These are phyloP conservation scores for Martensiomyces pterosporus DNA, from an alignment of 192 early-diverging fungal genomes.

Conservation along the genomic window DNA sequence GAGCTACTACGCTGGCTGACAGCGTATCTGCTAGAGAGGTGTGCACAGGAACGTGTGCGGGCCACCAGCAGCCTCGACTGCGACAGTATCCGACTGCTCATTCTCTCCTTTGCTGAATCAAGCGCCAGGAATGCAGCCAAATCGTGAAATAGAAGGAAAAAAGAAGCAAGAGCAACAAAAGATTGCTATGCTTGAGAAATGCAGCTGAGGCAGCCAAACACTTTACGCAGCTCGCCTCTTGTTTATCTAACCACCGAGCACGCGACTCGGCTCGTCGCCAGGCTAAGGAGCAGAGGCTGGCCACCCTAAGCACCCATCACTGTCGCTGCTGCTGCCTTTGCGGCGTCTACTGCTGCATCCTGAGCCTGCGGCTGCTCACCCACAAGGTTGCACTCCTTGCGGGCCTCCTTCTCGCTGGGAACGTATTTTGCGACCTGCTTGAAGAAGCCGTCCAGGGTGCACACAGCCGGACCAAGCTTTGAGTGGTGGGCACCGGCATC, in stretches of 20 bases:
- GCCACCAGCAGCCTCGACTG: not conserved
- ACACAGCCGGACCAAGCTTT: constrained; percentile 25
- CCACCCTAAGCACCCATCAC: too few species aligned
- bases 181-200: not conserved
- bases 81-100: constrained; percentile 3
- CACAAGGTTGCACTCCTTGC: constrained; percentile 4
- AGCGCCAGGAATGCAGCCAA: not conserved
- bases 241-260: not conserved
- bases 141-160: not conserved
- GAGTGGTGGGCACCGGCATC: constrained; percentile 47
- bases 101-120: too few species aligned
- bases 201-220: too few species aligned
- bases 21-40: not conserved
- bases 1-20: not conserved
- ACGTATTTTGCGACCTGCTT: constrained; percentile 42
- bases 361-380: too few species aligned
- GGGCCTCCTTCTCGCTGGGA: constrained; percentile 21
- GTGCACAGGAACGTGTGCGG: not conserved
- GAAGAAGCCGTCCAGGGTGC: constrained; percentile 51
- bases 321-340: too few species aligned
- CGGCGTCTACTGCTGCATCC: too few species aligned
- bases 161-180: not conserved
- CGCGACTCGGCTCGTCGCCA: too few species aligned
- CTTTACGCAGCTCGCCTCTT: too few species aligned
- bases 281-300: too few species aligned